phyloP scores from a whole-genome alignment of 164 flowering plant genomes.

The Protea cynaroides region DNA sequence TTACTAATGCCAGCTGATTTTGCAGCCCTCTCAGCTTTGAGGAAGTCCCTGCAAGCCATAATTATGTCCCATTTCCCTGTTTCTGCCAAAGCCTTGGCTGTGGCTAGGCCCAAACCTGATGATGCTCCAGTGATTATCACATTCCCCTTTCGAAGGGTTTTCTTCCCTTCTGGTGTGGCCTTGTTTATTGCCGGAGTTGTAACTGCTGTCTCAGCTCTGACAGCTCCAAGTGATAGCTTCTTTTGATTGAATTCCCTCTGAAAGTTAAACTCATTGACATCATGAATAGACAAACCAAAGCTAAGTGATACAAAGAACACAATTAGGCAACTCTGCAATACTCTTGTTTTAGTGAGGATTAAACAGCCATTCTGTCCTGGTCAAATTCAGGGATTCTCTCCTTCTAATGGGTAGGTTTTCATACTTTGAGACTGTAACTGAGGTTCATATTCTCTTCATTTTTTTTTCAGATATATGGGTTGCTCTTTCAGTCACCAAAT shows the following conservation, averaged over 20 bases:
- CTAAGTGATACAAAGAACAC: too few species aligned
- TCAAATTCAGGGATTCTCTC: too few species aligned
- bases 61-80: conserved; percentile 88
- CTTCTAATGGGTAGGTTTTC: too few species aligned
- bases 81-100: conserved; percentile 83
- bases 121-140: conserved; percentile 91
- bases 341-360: too few species aligned
- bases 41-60: conserved; percentile 97
- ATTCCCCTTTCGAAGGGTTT: conserved; percentile 80
- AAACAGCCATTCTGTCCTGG: too few species aligned
- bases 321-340: too few species aligned
- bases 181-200: conserved; percentile 49
- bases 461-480: too few species aligned
- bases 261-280: conserved; percentile 5
- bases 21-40: conserved; percentile 92
- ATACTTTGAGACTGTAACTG: too few species aligned
- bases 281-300: background rate
- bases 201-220: conserved; percentile 61
- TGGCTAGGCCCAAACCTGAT: conserved; percentile 90
- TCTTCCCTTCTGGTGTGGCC: conserved; percentile 55
- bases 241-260: conserved; percentile 49
- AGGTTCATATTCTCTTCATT: too few species aligned
- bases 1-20: conserved; percentile 75
- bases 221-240: conserved; percentile 23
- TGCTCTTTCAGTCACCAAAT: too few species aligned